Conservation (phyloP, 257 asterid genomes). For the Nicotiana tabacum region DNA sequence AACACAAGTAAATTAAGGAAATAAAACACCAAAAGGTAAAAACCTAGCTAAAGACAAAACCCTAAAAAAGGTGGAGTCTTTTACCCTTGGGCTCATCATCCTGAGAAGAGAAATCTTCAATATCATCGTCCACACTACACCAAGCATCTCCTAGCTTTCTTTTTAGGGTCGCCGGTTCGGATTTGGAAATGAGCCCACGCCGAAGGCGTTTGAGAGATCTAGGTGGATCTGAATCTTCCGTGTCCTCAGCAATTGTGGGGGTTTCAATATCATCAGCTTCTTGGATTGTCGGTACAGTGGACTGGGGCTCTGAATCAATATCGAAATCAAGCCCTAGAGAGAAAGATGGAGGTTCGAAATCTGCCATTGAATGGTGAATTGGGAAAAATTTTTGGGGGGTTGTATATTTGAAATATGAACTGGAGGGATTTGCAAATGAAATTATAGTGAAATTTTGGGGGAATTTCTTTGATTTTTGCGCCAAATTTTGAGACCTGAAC, state of each 20-base stretch:
- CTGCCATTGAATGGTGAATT: constrained; percentile 34
- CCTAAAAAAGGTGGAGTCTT: not conserved
- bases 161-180: constrained; percentile 15
- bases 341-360: constrained; percentile 67
- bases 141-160: constrained; percentile 9
- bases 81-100: constrained; percentile 56
- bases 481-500: not conserved
- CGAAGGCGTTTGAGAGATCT: constrained; percentile 58
- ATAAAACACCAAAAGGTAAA: not conserved
- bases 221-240: constrained; percentile 27
- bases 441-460: not conserved
- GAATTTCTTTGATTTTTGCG: not conserved
- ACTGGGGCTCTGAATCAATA: constrained; percentile 41
- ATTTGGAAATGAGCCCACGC: constrained; percentile 35
- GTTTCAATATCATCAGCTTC: constrained; percentile 34
- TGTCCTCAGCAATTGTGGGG: constrained; percentile 25
- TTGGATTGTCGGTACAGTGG: constrained; percentile 20
- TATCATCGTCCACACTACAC: constrained; percentile 59
- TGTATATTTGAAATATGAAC: constrained; percentile 1
- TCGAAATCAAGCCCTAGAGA: constrained; percentile 81
- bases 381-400: not conserved
- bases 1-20: not conserved
- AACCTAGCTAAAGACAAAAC: not conserved
- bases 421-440: constrained; percentile 10
- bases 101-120: constrained; percentile 78